These are phyloP conservation scores for Trametes sp. DNA, from an alignment of 1,284 basidiomycete species.

Conservation along the genomic window DNA sequence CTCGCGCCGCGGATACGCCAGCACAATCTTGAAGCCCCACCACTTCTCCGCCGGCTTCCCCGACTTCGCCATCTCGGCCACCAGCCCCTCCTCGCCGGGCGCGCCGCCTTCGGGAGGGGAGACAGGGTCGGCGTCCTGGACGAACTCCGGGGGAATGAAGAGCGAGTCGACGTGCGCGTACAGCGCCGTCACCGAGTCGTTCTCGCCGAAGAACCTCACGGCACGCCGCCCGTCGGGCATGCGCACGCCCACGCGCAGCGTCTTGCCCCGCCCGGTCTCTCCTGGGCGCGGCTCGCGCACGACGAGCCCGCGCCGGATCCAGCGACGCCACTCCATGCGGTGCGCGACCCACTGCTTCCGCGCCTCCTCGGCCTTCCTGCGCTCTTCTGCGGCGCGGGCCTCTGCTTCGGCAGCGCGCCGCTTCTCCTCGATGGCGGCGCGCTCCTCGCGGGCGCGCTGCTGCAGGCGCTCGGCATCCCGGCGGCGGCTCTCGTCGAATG, in stretches of 20 bases:
- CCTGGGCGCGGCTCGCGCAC: slow-evolving; percentile 45
- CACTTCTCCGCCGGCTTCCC: slow-evolving; percentile 51
- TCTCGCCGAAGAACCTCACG: slow-evolving; percentile 62
- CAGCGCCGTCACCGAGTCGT: slow-evolving; percentile 63
- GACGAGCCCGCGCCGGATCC: slow-evolving; percentile 52
- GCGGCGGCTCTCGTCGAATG: slow-evolving; percentile 70
- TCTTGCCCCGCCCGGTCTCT: slow-evolving; percentile 41
- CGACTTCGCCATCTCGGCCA: slow-evolving; percentile 47
- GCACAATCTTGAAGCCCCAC: slow-evolving; percentile 78
- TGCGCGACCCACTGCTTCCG: slow-evolving; percentile 42
- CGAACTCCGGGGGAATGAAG: slow-evolving; percentile 48
- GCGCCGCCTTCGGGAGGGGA: slow-evolving; percentile 46
- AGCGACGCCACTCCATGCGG: slow-evolving; percentile 59
- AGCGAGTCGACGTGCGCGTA: slow-evolving; percentile 75
- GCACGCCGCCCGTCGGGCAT: slow-evolving; percentile 70
- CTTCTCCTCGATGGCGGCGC: slow-evolving; percentile 42
- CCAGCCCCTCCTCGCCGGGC: slow-evolving; percentile 49
- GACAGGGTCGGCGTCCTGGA: slow-evolving; percentile 51
- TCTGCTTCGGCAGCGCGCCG: slow-evolving; percentile 42
- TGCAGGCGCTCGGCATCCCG: slow-evolving; percentile 78
- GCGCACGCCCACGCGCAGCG: slow-evolving; percentile 69
- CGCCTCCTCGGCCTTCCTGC: slow-evolving; percentile 42
- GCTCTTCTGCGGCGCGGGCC: slow-evolving; percentile 40
- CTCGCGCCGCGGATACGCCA: slow-evolving; percentile 74
- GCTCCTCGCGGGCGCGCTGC: slow-evolving; percentile 56